Conservation (phyloP, 164 flowering plant species). For the Akebia trifoliata region DNA sequence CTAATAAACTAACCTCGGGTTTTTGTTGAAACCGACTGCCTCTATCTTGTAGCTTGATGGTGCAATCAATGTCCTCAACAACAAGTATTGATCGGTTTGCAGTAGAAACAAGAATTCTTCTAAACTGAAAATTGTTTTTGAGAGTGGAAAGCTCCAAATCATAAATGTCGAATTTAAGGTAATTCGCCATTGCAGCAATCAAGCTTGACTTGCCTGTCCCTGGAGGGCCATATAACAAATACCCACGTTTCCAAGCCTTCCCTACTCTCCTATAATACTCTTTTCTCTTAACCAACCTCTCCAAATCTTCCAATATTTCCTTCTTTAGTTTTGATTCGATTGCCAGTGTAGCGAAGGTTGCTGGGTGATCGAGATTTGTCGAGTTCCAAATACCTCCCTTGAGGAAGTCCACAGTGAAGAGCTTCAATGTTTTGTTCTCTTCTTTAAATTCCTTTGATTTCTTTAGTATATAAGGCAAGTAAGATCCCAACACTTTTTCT, state of each 20-base stretch:
- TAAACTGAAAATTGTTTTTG: constrained; percentile 41
- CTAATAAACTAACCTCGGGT: no score
- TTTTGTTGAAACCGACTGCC: no score
- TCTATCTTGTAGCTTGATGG: constrained; percentile 18
- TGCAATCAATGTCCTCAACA: constrained; percentile 55
- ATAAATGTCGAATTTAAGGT: constrained; percentile 50
- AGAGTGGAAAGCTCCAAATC: constrained; percentile 53
- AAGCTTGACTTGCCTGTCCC: constrained; percentile 75
- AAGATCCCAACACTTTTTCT: constrained; percentile 24
- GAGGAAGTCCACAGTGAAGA: not conserved
- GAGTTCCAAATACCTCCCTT: constrained; percentile 5
- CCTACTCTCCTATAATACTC: constrained; percentile 54
- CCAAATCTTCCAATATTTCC: constrained; percentile 48
- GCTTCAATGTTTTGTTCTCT: constrained; percentile 24
- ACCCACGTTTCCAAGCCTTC: constrained; percentile 66
- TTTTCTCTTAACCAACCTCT: constrained; percentile 37
- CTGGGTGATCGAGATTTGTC: constrained; percentile 44
- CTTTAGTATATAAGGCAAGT: constrained; percentile 29
- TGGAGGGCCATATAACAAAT: constrained; percentile 58
- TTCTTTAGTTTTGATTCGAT: constrained; percentile 42
- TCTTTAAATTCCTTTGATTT: constrained; percentile 20
- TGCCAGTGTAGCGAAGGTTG: constrained; percentile 47
- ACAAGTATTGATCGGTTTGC: constrained; percentile 48
- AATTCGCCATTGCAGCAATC: constrained; percentile 74
- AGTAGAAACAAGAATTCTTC: constrained; percentile 40